phyloP scores from a whole-genome alignment of 2,329 filamentous ascomycete genomes.

The Alternaria sp. region DNA sequence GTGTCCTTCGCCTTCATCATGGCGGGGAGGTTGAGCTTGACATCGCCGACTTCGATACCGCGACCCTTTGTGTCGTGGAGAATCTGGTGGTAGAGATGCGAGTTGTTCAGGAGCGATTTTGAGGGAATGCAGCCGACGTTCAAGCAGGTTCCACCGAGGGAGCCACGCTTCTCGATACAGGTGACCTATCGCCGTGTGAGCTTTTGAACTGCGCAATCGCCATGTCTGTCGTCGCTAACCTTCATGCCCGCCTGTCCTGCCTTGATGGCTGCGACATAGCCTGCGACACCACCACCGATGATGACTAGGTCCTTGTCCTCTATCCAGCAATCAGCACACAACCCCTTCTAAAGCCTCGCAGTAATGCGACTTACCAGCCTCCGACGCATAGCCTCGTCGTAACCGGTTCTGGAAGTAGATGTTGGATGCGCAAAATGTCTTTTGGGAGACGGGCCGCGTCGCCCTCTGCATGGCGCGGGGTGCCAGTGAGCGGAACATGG shows the following conservation, averaged over 20 bases:
- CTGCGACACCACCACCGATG: conserved; percentile 96
- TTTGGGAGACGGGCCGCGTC: conserved; percentile 44
- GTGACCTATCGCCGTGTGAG: conserved; percentile 68
- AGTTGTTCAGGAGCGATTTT: conserved; percentile 99
- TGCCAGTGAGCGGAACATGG: conserved; percentile 61
- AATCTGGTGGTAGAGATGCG: conserved; percentile 95
- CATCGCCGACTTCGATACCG: conserved; percentile 95
- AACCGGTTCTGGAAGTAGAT: conserved; percentile 58
- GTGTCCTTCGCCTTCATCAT: conserved; percentile 99
- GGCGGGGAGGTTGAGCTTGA: conserved; percentile 91
- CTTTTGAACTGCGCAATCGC: not conserved
- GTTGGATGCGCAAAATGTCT: conserved; percentile 49
- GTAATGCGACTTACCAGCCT: conserved; percentile 53
- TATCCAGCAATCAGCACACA: conserved; percentile 52
- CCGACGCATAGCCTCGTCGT: conserved; percentile 64
- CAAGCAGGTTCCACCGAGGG: conserved; percentile 93
- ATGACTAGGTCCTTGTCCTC: conserved; percentile 97
- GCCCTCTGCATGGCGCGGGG: conserved; percentile 57
- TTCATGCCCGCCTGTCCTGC: conserved; percentile 96
- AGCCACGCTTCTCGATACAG: conserved; percentile 97
- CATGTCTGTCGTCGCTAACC: conserved; percentile 57
- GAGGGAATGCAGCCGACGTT: conserved; percentile 99
- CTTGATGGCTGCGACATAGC: conserved; percentile 99
- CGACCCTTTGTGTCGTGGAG: conserved; percentile 96
- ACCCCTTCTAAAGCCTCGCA: conserved; percentile 19